Base-by-base conservation (phyloP, 257 asterid species). In the Anisodus tanguticus region DNA sequence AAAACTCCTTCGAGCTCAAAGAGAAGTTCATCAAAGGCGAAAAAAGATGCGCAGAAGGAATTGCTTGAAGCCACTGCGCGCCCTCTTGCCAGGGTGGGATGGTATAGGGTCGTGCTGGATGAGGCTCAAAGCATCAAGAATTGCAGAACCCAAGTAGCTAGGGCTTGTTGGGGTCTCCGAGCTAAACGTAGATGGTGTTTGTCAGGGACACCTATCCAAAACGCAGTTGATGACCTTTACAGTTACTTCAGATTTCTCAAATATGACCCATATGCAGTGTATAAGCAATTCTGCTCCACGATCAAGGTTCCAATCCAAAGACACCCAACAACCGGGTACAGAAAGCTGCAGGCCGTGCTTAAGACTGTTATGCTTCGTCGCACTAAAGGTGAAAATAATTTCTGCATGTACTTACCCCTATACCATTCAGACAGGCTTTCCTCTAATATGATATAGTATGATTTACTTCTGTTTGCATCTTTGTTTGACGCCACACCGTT, bases 81-180 rank as follows among this genome's bases (percentile, higher is more conserved):
- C 76, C 97, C 99, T 16, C 98, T 97, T 89, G 99, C 97, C 85
- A 91, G 90, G 87, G 99, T 97, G 81, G 95, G 97, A 85, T 97
- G 99, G 99, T 97, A 95, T 89, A 93, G 99, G 90, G 98, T 97
- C 80, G 96, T 97, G 83, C 84, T 97, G 83, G 99, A 97, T 80
- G 99, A 97, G 94, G 99, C 99, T 83, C 99, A 97, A 85, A 93
- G 98, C 91, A 97, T 97, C 71, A 97, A 97, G 92, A 97, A 97
- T 87, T 93, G 93, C 85, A 89, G 97, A 84, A 97, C 99, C 84
- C 97, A 95, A 89, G 97, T 89, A 17, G 98, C 99, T 79, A 92
- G 99, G 92, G 98, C 99, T 74, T 97, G 99, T 87, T 97, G 99
- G 98, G 99, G 98, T 86, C 98, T 97, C 72, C 98, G 98, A 77